Evolutionary conservation across 2,329 filamentous ascomycete species (phyloP), one percentile per base, ranked within the genome.

Genomic region (Ceratocystis ficicola): DNA sequence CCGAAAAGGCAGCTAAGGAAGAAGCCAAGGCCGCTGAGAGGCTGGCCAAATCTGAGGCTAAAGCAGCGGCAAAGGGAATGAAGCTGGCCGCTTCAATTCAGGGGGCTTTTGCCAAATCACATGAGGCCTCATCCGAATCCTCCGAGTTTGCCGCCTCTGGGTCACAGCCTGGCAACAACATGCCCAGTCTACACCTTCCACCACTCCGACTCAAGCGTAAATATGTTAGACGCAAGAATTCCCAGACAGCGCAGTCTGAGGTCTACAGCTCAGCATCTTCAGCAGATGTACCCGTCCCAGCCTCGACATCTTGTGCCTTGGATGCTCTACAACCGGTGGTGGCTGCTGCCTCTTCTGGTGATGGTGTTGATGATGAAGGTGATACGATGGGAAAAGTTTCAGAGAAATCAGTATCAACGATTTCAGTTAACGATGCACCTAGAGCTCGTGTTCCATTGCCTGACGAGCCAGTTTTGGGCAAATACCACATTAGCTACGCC

Each of bases 11-110:
- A 5, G 66, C 66, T 10, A 67, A 65, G 22, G 63, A 62, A 10
- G 63, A 65, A 25, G 66, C 63, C 1, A 67, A 60, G 20, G 66
- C 63, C 3, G 66, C 66, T 1, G 66, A 67, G 28, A 67, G 59
- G 41, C 30, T 62, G 15, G 63, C 66, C 17, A 67, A 65, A 30
- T 30, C 5, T 30, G 63, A 63, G n/a, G 66, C 63, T 3, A 63
- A 41, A 48, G 55, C 17, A 7, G 22, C 25, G 22, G 17, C 52
- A 30, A 65, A 60, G 25, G 44, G 22, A 1, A 25, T 32, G 6
- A 44, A 65, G 20, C 7, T 46, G 41, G 17, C 28, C 17, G 3
- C 44, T 15, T 22, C 46, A 15, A 55, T 25, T 57, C 52, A 55
- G 2, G 10, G 17, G 1, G 41, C n/a, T 3, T 30, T 15, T 55